Evolutionary conservation across 2,329 filamentous ascomycete genomes (phyloP).

Genomic region (Lojkania enalia): DNA sequence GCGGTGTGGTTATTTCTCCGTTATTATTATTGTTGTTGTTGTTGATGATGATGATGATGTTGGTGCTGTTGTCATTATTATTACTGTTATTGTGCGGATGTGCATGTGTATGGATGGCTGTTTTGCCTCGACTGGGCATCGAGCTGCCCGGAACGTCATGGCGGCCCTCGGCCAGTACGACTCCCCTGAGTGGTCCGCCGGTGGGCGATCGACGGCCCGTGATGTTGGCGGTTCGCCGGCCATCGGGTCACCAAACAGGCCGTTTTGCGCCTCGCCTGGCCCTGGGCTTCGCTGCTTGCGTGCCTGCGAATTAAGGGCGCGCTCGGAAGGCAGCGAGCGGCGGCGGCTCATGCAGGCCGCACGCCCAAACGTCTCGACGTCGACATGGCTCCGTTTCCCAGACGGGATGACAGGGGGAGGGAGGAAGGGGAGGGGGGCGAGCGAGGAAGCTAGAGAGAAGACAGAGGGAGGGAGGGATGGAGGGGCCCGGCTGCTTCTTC

Average conservation of each 20-base stretch:
- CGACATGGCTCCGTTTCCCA: conserved; percentile 19
- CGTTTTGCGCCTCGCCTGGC: conserved; percentile 31
- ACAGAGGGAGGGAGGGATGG: too few species aligned
- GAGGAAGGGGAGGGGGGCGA: conserved; percentile 2
- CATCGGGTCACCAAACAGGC: conserved; percentile 27
- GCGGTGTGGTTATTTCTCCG: too few species aligned
- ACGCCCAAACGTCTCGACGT: conserved; percentile 36
- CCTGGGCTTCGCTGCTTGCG: conserved; percentile 6
- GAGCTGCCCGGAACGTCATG: not conserved
- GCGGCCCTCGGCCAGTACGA: too few species aligned
- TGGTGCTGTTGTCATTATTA: too few species aligned
- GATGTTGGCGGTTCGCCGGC: not conserved
- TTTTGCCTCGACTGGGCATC: too few species aligned
- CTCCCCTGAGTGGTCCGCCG: not conserved
- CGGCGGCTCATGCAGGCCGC: conserved; percentile 32
- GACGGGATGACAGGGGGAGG: conserved; percentile 19
- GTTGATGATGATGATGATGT: too few species aligned
- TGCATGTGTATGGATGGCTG: too few species aligned
- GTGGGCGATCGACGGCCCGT: not conserved
- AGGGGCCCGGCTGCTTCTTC: too few species aligned
- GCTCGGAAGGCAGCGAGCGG: conserved; percentile 26
- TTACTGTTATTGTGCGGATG: too few species aligned
- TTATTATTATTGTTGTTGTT: too few species aligned
- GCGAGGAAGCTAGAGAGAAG: too few species aligned
- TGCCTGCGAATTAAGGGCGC: conserved; percentile 7